These are phyloP conservation scores for Cyberlindnera veronae DNA, from an alignment of 805 yeast species.

Conservation along the genomic window DNA sequence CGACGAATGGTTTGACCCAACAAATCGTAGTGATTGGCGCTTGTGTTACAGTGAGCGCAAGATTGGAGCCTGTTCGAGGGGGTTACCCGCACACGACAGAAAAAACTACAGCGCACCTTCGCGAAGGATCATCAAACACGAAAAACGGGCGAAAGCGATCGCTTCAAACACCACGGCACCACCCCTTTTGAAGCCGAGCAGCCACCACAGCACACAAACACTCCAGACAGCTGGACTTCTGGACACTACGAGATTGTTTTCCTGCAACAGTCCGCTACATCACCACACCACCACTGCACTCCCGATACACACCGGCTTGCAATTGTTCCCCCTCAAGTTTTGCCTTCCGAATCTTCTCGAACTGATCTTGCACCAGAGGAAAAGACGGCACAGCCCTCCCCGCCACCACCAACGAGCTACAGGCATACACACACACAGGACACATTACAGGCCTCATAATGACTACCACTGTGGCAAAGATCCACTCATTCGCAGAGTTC, in stretches of 20 bases:
- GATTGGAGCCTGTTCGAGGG: too few relatives aligned
- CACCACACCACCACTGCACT: too few relatives aligned
- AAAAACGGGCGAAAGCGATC: not conserved
- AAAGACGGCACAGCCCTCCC: not conserved
- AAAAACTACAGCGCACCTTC: too few relatives aligned
- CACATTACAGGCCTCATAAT: too few relatives aligned
- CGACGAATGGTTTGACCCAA: not conserved
- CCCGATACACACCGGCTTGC: too few relatives aligned
- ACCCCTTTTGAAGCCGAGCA: not conserved
- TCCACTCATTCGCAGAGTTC: constrained; percentile 88
- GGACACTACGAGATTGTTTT: too few relatives aligned
- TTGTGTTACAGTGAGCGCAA: too few relatives aligned
- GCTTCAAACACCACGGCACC: not conserved
- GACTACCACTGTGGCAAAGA: constrained; percentile 93
- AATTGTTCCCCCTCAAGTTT: too few relatives aligned
- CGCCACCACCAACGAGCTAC: not conserved
- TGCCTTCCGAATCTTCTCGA: not conserved
- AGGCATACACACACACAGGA: not conserved
- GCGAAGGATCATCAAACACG: too few relatives aligned
- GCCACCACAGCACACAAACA: not conserved
- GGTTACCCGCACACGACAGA: too few relatives aligned
- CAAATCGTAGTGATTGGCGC: not conserved
- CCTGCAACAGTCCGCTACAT: too few relatives aligned
- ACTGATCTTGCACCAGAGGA: too few relatives aligned
- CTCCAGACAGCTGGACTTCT: not conserved